phyloP scores from a whole-genome alignment of 2,329 filamentous ascomycete genomes.

The Cladosporium sp. region DNA sequence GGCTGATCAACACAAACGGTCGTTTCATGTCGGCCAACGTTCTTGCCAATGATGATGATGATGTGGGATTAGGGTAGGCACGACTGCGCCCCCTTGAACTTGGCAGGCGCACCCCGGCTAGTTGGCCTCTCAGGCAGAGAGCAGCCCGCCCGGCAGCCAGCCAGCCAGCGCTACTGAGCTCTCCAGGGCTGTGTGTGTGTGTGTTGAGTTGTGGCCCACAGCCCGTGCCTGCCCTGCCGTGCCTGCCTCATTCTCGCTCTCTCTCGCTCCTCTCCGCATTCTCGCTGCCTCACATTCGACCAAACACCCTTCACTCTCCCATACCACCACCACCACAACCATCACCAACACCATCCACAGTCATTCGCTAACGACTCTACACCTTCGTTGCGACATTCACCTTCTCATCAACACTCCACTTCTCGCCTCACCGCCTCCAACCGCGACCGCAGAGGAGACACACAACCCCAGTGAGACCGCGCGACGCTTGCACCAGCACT shows the following conservation, averaged over 20 bases:
- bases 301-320: not conserved
- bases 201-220: too few species aligned
- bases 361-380: not conserved
- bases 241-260: not conserved
- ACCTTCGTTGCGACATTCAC: too few species aligned
- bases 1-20: not conserved
- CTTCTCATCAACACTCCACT: too few species aligned
- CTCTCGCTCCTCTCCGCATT: conserved; percentile 9
- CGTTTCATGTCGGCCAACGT: not conserved
- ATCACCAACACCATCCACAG: not conserved
- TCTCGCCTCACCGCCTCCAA: too few species aligned
- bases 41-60: not conserved
- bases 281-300: conserved; percentile 7
- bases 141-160: not conserved
- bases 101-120: not conserved
- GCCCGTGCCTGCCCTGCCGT: too few species aligned
- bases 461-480: not conserved
- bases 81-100: conserved; percentile 4
- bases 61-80: not conserved
- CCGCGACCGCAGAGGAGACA: too few species aligned
- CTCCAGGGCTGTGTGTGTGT: too few species aligned
- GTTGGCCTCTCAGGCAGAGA: not conserved
- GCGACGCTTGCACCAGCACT: too few species aligned
- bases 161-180: too few species aligned
- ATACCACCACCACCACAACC: not conserved